A percentile compares a stretch with the other conserved stretches of the same genome.
Evolutionary conservation across 2,329 filamentous ascomycete species (phyloP).

Genomic region (Rutstroemia sp.): DNA sequence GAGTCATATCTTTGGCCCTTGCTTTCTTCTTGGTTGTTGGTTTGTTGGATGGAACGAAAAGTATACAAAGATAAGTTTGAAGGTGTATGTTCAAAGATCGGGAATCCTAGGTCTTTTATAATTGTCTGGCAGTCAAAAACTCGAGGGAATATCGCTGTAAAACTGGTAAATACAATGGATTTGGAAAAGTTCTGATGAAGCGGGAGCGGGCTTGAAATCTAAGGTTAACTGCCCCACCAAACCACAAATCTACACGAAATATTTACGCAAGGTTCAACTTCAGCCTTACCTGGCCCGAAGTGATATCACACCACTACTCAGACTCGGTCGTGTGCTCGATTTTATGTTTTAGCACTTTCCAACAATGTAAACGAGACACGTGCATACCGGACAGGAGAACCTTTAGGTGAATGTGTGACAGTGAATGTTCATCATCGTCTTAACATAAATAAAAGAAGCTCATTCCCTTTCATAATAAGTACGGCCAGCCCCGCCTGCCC

Average conservation of each 20-base stretch:
- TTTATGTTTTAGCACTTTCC: no score
- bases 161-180: no score
- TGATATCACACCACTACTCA: neutral
- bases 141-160: no score
- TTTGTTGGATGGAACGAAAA: slow-evolving; percentile 9
- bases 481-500: neutral
- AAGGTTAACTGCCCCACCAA: slow-evolving; percentile 5
- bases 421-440: neutral
- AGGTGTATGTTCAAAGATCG: neutral
- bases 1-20: slow-evolving; percentile 18
- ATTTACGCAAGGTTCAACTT: slow-evolving; percentile 3
- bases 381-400: neutral
- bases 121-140: neutral
- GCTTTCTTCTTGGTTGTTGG: slow-evolving; percentile 5
- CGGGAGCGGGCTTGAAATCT: neutral
- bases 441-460: neutral
- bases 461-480: neutral
- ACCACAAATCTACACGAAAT: neutral
- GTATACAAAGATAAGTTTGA: no score
- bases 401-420: no score
- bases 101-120: neutral
- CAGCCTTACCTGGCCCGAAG: slow-evolving; percentile 1
- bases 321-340: no score
- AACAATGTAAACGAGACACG: neutral
- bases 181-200: slow-evolving; percentile 5